Conservation (phyloP, 2,329 filamentous ascomycete genomes). For the Colletotrichum sp. region DNA sequence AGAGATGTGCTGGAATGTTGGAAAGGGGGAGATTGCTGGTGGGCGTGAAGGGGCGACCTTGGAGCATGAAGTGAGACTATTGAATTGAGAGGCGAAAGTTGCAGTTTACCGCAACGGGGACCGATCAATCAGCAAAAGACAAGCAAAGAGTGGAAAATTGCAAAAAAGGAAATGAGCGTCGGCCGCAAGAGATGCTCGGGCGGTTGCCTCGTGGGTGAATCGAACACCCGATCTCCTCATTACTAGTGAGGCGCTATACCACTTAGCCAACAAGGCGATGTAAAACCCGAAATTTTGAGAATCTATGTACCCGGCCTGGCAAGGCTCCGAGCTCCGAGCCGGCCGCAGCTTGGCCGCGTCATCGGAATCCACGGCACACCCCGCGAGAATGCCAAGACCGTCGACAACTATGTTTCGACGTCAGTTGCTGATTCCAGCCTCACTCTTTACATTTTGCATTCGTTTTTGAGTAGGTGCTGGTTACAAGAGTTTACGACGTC, state of each 20-base stretch:
- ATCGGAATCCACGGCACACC: not conserved
- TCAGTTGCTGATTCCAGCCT: not conserved
- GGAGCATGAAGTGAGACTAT: not conserved
- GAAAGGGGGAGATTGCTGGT: not conserved
- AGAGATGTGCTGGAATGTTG: not conserved
- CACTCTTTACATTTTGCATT: not conserved
- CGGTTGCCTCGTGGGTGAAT: not conserved
- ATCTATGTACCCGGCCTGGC: rapidly evolving
- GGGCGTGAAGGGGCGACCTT: not conserved
- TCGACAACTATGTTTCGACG: not conserved
- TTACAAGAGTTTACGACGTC: not conserved
- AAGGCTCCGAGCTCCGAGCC: not conserved
- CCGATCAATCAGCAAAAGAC: not conserved
- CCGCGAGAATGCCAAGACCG: not conserved
- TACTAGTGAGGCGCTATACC: conserved; percentile 12
- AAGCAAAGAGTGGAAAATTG: not conserved
- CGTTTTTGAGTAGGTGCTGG: not conserved
- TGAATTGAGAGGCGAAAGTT: not conserved
- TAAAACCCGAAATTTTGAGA: rapidly evolving
- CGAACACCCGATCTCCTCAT: conserved; percentile 6
- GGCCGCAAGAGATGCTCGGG: not conserved
- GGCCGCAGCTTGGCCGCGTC: not conserved
- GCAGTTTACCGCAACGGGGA: not conserved
- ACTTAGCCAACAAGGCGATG: conserved; percentile 9
- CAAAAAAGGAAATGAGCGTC: not conserved